Base-by-base conservation (phyloP, 306 rosid species). In the Citrullus colocynthis region DNA sequence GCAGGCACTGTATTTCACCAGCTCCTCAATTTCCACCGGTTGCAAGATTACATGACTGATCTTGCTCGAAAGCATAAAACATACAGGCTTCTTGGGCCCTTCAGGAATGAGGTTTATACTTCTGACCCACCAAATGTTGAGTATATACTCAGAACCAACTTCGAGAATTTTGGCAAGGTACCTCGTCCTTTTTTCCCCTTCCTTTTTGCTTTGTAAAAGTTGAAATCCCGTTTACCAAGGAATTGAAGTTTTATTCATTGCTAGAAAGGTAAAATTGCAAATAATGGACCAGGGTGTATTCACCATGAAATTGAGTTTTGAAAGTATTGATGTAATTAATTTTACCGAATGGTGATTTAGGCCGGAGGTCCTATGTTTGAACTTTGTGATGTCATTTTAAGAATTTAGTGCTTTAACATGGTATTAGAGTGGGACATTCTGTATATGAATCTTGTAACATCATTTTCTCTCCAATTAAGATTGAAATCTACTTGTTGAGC, bases 121-220 rank as follows among this genome's bases (percentile, higher is more conserved):
- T 42, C 93, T 0, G 91, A 93, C 39, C 97, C 98, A 0, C 42
- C 6, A 13, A 93, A 91, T 36, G 93, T 93, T 32, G 98, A 90
- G 83, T 90, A 93, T 55, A 89, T 93, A 1, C 97, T 91, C 88
- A 93, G 86, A 87, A 90, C 91, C 24, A 88, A 90, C 56, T 93
- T 91, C 69, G 83, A 83, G 2, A 93, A 93, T 18, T 93, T 88
- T 80, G 97, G 98, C 81, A 93, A 93, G 97, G 97, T 93, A 80
- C 42, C 34, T 7, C 0, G 34, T 4, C 2, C 1, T 20, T 20
- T 8, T 36, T 21, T 21, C 9, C 21, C 20, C 20, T 17, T 52
- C n/a, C 57, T 64, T 64, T 15, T 37, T 18, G 73, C 21, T 21
- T 66, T 39, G 14, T 8, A 18, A 64, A 3, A 9, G 73, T 9